Conservation (phyloP, 305 asterid species). For the Rubia balearica region DNA sequence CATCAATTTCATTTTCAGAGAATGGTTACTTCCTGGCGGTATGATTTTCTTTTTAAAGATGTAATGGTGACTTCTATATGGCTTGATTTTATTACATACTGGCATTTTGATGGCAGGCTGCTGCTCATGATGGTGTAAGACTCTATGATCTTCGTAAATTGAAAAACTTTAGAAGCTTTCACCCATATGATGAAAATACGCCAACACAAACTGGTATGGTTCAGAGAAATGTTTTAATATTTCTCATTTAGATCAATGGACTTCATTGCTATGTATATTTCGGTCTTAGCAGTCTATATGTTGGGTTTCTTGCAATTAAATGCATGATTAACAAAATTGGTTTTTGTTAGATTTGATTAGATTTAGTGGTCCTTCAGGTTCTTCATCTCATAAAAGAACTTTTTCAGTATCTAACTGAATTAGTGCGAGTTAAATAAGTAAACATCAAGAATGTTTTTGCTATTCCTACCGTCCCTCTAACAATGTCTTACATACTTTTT, state of each 20-base stretch:
- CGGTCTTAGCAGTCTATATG: neutral
- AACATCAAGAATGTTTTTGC: neutral
- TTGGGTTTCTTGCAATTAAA: neutral
- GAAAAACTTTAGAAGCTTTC: constrained; percentile 70
- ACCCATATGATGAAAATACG: constrained; percentile 77
- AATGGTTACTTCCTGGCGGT: constrained; percentile 98
- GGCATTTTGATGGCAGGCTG: constrained; percentile 53
- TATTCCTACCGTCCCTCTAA: neutral
- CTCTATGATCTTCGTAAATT: constrained; percentile 96
- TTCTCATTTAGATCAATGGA: neutral
- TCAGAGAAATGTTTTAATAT: neutral
- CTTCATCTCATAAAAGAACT: neutral
- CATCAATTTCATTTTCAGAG: constrained; percentile 92
- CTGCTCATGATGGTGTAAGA: constrained; percentile 97
- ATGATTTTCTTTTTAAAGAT: constrained; percentile 26
- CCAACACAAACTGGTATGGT: constrained; percentile 75
- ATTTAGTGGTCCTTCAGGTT: neutral
- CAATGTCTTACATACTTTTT: neutral
- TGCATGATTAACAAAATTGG: neutral
- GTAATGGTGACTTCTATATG: neutral
- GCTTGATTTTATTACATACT: constrained; percentile 18
- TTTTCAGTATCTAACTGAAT: neutral
- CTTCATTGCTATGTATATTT: neutral
- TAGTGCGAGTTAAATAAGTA: neutral
- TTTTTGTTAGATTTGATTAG: neutral